Evolutionary conservation across 129 eudicot species (phyloP), one percentile per base, ranked within the genome.

Genomic region (Arctium minus): DNA sequence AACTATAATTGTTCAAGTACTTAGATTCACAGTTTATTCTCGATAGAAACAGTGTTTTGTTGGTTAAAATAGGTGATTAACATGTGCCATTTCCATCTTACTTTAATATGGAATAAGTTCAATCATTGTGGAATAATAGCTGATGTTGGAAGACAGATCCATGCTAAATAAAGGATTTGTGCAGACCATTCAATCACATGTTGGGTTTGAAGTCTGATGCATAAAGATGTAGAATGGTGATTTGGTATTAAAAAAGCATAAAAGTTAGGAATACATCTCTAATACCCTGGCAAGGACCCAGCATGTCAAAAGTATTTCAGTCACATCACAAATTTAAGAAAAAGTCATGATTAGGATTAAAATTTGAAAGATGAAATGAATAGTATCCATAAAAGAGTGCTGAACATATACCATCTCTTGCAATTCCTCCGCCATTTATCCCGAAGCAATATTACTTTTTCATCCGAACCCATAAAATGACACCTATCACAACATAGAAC

Each of bases 401-500:
- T 46, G 29, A 35, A 75, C 1, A 37, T 1, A 79, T 83, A 91
- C 98, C 98, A 93, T 88, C 80, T 89, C 82, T 88, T 90, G 88
- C 94, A 82, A 82, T 91, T 93, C 79, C 86, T 88, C 79, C 64
- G 85, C 98, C 98, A 93, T 65, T 13, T 83, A 73, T 84, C 87
- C 65, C 85, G 89, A 84, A 91, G 81, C 71, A 79, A 79, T 72
- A 80, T 87, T 62, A 93, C 88, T 42, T 81, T 73, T 53, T 82
- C 53, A 86, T 91, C 86, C 8, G 88, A 88, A 67, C 98, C 91
- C 86, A 91, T 75, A 86, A 93, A 91, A 77, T 92, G 98, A 83
- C 98, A 93, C 84, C 98, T 93, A 71, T 36, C 70, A 84, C 81
- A 71, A 70, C 36, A 31, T 48, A 69, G 46, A 78, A 64, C 65